phyloP scores from a whole-genome alignment of 495 filamentous ascomycete genomes.

The Neurospora tetrasperma region DNA sequence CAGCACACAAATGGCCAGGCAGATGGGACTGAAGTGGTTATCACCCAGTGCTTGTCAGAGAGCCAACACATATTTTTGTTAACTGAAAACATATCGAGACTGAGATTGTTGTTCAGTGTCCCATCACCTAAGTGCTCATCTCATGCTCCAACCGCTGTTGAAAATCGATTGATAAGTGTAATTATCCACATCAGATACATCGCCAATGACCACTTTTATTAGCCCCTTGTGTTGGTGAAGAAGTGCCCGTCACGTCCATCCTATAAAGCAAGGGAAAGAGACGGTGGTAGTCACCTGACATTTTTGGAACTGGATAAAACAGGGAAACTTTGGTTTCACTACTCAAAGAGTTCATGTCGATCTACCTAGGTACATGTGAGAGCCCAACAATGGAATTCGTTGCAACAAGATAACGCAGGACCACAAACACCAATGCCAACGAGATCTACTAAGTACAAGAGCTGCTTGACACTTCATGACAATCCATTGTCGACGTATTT shows the following conservation, averaged over 20 bases:
- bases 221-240: background rate
- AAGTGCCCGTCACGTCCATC: background rate
- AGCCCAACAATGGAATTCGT: background rate
- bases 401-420: background rate
- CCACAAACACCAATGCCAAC: background rate
- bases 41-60: too few species aligned
- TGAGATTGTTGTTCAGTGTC: too few species aligned
- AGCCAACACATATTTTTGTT: background rate
- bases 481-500: background rate
- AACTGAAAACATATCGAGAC: too few species aligned
- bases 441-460: background rate
- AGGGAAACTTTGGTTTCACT: background rate
- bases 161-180: rapidly evolving
- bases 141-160: background rate
- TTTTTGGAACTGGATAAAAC: background rate
- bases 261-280: background rate
- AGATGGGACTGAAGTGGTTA: background rate
- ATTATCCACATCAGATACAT: background rate
- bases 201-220: background rate
- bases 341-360: background rate
- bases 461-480: background rate
- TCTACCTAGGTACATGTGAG: background rate
- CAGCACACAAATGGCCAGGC: background rate
- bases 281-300: rapidly evolving
- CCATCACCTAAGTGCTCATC: background rate